A percentile compares a stretch with the other conserved stretches of the same genome.
Conservation (phyloP, 202 grass and related monocot genomes). For the Saccharum hybrid region DNA sequence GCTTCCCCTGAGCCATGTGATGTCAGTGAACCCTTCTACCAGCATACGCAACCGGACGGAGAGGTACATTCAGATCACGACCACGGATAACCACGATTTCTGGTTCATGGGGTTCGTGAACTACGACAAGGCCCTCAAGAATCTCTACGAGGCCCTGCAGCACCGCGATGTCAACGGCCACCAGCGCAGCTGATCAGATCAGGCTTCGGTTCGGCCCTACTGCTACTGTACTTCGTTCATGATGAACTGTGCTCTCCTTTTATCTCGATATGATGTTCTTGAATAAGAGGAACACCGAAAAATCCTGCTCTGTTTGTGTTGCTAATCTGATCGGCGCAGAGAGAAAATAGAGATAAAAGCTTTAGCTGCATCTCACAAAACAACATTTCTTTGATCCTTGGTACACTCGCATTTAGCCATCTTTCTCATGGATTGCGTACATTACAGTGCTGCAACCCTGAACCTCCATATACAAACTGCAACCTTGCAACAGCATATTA, state of each 20-base stretch:
- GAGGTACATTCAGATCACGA: slow-evolving; percentile 73
- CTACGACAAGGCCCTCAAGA: slow-evolving; percentile 79
- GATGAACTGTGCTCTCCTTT: not conserved
- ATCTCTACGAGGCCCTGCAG: slow-evolving; percentile 59
- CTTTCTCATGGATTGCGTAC: not conserved
- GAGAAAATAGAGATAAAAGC: not conserved
- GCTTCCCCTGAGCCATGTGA: slow-evolving; percentile 59
- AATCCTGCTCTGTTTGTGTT: not conserved
- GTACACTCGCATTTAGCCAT: not conserved
- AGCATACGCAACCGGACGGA: slow-evolving; percentile 51
- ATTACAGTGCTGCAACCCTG: slow-evolving; percentile 28
- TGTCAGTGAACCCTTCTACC: slow-evolving; percentile 61
- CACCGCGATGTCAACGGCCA: slow-evolving; percentile 13
- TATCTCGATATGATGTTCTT: not conserved
- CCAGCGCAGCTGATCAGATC: slow-evolving; percentile 22
- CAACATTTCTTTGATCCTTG: not conserved
- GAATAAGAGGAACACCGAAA: slow-evolving; percentile 12
- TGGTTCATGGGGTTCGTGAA: slow-evolving; percentile 94
- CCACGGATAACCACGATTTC: slow-evolving; percentile 70
- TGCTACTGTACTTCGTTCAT: not conserved
- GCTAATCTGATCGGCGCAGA: not conserved
- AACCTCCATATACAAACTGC: not conserved
- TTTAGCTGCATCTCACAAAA: not conserved
- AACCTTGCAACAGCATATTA: slow-evolving; percentile 7
- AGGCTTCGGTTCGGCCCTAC: slow-evolving; percentile 7